These are phyloP conservation scores for Usnea hakonensis DNA, from an alignment of 495 filamentous ascomycete genomes.

Conservation along the genomic window DNA sequence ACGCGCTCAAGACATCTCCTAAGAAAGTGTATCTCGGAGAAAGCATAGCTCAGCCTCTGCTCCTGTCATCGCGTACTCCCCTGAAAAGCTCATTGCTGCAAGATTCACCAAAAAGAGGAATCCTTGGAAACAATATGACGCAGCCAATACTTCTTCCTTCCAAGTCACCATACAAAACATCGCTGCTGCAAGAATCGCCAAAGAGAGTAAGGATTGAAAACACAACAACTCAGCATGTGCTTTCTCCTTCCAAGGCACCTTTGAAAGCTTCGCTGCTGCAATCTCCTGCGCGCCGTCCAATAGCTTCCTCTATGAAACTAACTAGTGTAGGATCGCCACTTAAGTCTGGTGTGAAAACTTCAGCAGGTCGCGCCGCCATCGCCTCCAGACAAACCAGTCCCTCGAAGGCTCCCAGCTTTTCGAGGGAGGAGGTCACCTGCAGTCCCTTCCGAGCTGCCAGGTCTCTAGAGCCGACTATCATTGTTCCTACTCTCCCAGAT, in stretches of 20 bases:
- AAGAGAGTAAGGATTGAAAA: constrained; percentile 37
- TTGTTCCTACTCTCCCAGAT: constrained; percentile 10
- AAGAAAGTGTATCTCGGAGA: constrained; percentile 23
- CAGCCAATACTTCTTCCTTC: constrained; percentile 29
- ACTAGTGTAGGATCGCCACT: neutral
- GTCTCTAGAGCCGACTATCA: constrained; percentile 10
- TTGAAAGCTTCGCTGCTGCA: constrained; percentile 22
- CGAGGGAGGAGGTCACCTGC: neutral
- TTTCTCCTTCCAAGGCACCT: constrained; percentile 29
- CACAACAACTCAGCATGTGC: constrained; percentile 27
- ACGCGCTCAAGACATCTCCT: constrained; percentile 32
- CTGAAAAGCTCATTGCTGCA: constrained; percentile 33
- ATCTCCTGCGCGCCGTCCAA: constrained; percentile 23
- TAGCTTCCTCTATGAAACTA: constrained; percentile 7
- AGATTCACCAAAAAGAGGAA: constrained; percentile 39
- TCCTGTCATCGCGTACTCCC: constrained; percentile 15
- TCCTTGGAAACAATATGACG: constrained; percentile 33
- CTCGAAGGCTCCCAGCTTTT: neutral
- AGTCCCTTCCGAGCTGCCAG: constrained; percentile 6
- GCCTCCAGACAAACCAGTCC: neutral
- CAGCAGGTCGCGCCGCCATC: neutral
- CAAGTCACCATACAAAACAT: constrained; percentile 26
- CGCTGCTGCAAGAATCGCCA: constrained; percentile 33
- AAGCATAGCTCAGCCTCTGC: constrained; percentile 11
- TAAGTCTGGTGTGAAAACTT: neutral